Evolutionary conservation across 1,284 basidiomycete species (phyloP).

Genomic region (Gymnopus androsaceus): DNA sequence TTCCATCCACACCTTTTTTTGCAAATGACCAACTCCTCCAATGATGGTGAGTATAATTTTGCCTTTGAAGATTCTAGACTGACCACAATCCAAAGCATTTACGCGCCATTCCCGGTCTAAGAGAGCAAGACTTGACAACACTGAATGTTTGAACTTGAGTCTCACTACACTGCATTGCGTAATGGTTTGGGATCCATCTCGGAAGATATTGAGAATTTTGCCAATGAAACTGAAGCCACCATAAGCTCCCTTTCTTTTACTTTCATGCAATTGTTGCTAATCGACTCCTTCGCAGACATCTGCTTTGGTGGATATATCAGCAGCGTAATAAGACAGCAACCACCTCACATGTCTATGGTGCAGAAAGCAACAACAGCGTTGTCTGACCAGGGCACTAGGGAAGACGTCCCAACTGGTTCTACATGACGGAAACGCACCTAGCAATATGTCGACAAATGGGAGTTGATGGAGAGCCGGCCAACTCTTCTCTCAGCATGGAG

Average conservation of each 20-base stretch:
- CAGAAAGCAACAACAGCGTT: constrained; percentile 53
- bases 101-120: constrained; percentile 65
- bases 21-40: constrained; percentile 45
- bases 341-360: constrained; percentile 46
- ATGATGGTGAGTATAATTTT: constrained; percentile 45
- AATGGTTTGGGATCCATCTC: constrained; percentile 52
- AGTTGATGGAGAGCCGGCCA: constrained; percentile 62
- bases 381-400: constrained; percentile 58
- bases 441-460: constrained; percentile 70
- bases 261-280: neutral
- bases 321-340: constrained; percentile 44
- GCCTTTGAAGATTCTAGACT: neutral
- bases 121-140: constrained; percentile 64
- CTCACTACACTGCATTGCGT: constrained; percentile 51
- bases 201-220: constrained; percentile 45
- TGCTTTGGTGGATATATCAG: constrained; percentile 38
- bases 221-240: constrained; percentile 46
- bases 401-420: constrained; percentile 64
- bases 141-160: constrained; percentile 52
- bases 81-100: constrained; percentile 45
- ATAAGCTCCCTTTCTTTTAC: constrained; percentile 37
- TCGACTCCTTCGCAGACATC: constrained; percentile 39
- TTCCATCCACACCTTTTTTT: constrained; percentile 54
- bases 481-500: constrained; percentile 54
- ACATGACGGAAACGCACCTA: constrained; percentile 75